These are phyloP conservation scores for Gloeophyllum trabeum DNA, from an alignment of 768 basidiomycete genomes.

Conservation along the genomic window DNA sequence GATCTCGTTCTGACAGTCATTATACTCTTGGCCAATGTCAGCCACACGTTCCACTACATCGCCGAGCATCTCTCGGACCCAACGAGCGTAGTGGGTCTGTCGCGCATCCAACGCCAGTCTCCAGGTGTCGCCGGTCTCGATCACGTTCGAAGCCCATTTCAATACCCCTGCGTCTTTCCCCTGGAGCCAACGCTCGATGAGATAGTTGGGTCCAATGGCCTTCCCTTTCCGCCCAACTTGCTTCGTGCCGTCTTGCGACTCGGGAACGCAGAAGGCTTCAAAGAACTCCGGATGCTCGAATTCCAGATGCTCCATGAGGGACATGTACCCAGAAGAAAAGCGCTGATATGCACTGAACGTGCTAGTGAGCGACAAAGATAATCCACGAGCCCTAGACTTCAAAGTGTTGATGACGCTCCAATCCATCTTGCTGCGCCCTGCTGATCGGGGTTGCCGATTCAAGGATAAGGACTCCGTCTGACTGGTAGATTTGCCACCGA, in stretches of 20 bases:
- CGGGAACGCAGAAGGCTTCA: slow-evolving; percentile 33
- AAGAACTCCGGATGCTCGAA: slow-evolving; percentile 36
- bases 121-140: slow-evolving; percentile 23
- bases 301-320: slow-evolving; percentile 36
- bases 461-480: slow-evolving; percentile 35
- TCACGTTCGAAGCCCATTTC: slow-evolving; percentile 13
- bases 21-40: slow-evolving; percentile 22
- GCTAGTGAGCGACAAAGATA: slow-evolving; percentile 12
- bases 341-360: slow-evolving; percentile 18
- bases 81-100: slow-evolving; percentile 15
- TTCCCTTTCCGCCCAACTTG: slow-evolving; percentile 28
- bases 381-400: slow-evolving; percentile 13
- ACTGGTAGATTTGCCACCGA: slow-evolving; percentile 43
- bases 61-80: slow-evolving; percentile 23
- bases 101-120: slow-evolving; percentile 18
- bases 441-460: slow-evolving; percentile 21
- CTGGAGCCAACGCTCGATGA: slow-evolving; percentile 34
- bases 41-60: slow-evolving; percentile 22
- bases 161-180: slow-evolving; percentile 36
- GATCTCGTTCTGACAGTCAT: slow-evolving; percentile 26
- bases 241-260: slow-evolving; percentile 31
- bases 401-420: slow-evolving; percentile 30
- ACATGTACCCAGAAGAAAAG: slow-evolving; percentile 10
- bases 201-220: slow-evolving; percentile 23
- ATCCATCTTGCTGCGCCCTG: slow-evolving; percentile 19